phyloP scores from a whole-genome alignment of 441 rosid genomes.

The Dalechampia spathulata region DNA sequence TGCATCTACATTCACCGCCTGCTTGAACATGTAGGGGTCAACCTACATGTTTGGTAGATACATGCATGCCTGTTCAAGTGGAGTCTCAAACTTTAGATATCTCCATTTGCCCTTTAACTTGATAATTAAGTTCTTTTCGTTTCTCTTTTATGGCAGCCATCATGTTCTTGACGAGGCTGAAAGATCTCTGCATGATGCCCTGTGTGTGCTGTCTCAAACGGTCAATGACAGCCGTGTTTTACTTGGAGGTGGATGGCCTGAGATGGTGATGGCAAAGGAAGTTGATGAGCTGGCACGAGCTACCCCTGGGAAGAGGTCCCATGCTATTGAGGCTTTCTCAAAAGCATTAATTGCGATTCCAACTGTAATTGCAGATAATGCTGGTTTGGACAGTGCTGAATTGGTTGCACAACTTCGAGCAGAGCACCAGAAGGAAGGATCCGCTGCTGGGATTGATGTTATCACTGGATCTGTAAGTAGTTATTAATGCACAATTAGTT shows the following conservation, averaged over 20 bases:
- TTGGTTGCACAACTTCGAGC: slow-evolving; percentile 93
- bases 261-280: slow-evolving; percentile 97
- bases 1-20: too few species aligned
- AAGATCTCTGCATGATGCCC: slow-evolving; percentile 93
- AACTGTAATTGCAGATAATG: slow-evolving; percentile 88
- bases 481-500: background rate
- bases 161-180: slow-evolving; percentile 99
- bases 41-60: too few species aligned
- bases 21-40: too few species aligned
- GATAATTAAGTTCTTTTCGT: background rate
- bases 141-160: slow-evolving; percentile 43
- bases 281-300: slow-evolving; percentile 85
- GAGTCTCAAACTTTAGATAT: background rate
- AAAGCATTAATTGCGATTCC: slow-evolving; percentile 85
- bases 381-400: slow-evolving; percentile 96
- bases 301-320: slow-evolving; percentile 95
- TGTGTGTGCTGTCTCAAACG: slow-evolving; percentile 93
- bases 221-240: slow-evolving; percentile 89
- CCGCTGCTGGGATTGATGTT: slow-evolving; percentile 84
- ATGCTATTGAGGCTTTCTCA: slow-evolving; percentile 92
- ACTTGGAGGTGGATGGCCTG: slow-evolving; percentile 99
- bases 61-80: background rate
- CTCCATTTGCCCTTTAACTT: background rate
- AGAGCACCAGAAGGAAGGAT: slow-evolving; percentile 83
- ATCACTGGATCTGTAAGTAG: slow-evolving; percentile 81